phyloP scores from a whole-genome alignment of 2,329 filamentous ascomycete species.

The Xylariaceae sp. region DNA sequence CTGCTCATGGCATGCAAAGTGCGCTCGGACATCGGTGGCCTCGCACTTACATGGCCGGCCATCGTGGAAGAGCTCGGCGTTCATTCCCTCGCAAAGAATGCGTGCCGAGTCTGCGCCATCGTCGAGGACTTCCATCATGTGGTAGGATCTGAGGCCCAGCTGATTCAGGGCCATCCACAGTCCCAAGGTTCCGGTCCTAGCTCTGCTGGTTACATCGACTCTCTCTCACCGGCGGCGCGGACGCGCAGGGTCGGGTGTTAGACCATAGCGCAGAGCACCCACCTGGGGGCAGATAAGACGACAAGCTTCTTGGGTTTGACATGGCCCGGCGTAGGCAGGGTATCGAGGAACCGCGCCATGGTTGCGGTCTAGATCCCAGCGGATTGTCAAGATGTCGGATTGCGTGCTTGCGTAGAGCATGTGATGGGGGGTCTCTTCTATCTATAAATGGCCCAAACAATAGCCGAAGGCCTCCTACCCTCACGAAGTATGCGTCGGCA shows the following conservation, averaged over 20 bases:
- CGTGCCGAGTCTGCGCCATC: neutral
- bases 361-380: too few relatives aligned
- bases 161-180: neutral
- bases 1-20: neutral
- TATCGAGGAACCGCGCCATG: conserved; percentile 10
- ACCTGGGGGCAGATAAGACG: neutral
- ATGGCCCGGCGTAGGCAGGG: neutral
- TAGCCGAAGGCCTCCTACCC: too few relatives aligned
- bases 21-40: too few relatives aligned
- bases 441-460: too few relatives aligned
- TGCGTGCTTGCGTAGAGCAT: too few relatives aligned
- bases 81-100: neutral
- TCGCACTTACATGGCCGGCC: neutral
- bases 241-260: neutral
- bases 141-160: neutral
- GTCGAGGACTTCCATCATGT: neutral
- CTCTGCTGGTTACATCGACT: neutral
- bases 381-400: too few relatives aligned
- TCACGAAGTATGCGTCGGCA: too few relatives aligned
- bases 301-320: neutral
- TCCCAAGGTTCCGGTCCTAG: neutral
- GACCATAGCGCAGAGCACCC: neutral
- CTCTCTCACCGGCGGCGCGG: too few relatives aligned
- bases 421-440: too few relatives aligned
- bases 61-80: neutral